Evolutionary conservation across 164 flowering plant species (phyloP), one percentile per base, ranked within the genome.

Genomic region (Kingdonia uniflora): DNA sequence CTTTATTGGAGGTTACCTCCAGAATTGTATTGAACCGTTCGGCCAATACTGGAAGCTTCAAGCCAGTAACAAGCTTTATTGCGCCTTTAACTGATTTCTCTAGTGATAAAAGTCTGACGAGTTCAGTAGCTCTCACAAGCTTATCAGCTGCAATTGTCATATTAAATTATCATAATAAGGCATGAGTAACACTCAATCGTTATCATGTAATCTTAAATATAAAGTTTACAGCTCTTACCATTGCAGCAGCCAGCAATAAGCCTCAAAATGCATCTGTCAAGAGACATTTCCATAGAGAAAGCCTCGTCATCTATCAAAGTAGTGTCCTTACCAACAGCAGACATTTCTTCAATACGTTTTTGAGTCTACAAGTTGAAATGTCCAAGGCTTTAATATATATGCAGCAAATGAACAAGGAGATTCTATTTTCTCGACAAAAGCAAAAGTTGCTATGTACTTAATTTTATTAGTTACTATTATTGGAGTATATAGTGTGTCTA

Each of bases 211-310:
- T 15, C 45, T 19, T 35, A 49, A 11, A 16, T n/a, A 35, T n/a
- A 45, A 40, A 55, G 17, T 35, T 14, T 25, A 4, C 56, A 44
- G 47, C 39, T 20, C 76, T 75, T 44, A 94, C 99, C 82, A 52
- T 80, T 89, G 76, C 99, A 94, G 71, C 96, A 94, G 21, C 87
- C 75, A 26, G 81, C 90, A 63, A 94, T 89, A 22, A 94, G 88
- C 78, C 84, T 77, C 70, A 94, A 62, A 59, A 94, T 94, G 77
- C 94, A 85, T 74, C 71, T 74, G 56, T 91, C 96, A 57, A 78
- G 87, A 61, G 95, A 77, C 7, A 81, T 73, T 76, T 91, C 95
- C 22, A 73, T 20, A 55, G 67, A 71, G 65, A 89, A 85, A 60
- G 85, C 88, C 44, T 85, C 88, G 49, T 94, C 95, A 54, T 86